phyloP scores from a whole-genome alignment of 202 grass and related monocot genomes.

The Musa balbisiana region DNA sequence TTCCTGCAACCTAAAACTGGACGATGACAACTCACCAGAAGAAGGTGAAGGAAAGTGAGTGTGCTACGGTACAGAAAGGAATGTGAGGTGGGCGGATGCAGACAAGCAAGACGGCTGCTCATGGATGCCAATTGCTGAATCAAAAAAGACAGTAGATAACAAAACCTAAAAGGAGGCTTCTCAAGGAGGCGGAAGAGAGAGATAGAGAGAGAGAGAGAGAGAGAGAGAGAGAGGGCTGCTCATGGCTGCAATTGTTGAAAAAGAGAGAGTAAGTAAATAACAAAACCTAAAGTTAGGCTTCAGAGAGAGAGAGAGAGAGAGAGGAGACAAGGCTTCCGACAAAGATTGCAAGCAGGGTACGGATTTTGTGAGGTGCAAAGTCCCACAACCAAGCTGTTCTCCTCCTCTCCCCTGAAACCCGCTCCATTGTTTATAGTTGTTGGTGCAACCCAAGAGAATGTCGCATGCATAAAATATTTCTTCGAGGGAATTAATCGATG shows the following conservation, averaged over 20 bases:
- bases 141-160: neutral
- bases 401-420: neutral
- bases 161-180: neutral
- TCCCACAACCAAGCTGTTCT: neutral
- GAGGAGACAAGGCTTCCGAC: neutral
- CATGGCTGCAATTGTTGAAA: neutral
- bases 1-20: neutral
- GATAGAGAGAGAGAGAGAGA: neutral
- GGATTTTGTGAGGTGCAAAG: neutral
- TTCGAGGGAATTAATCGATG: too few relatives aligned
- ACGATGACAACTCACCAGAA: neutral
- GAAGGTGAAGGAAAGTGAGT: neutral
- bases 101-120: neutral
- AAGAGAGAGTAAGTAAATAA: neutral
- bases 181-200: neutral
- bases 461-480: neutral
- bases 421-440: neutral
- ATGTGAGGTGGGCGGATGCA: neutral
- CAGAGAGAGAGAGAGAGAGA: neutral
- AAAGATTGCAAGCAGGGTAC: conserved; percentile 12
- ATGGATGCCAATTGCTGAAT: neutral
- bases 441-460: neutral
- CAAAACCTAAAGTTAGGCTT: neutral
- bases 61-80: neutral
- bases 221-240: neutral